These are phyloP conservation scores for Euphorbia lathyris DNA, from an alignment of 345 rosid species.

Conservation along the genomic window DNA sequence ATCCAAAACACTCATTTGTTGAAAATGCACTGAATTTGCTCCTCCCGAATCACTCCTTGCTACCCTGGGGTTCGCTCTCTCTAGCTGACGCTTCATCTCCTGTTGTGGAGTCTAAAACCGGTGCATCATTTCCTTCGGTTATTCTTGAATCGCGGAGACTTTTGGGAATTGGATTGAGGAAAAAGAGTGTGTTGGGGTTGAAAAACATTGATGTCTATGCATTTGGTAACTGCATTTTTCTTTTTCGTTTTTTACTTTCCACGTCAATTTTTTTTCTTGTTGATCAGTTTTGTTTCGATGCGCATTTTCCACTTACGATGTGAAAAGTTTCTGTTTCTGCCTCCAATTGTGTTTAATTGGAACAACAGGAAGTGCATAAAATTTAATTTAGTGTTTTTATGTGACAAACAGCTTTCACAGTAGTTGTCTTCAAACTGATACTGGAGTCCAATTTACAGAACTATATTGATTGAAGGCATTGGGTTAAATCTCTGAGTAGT, in stretches of 20 bases:
- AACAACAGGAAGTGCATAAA: no score
- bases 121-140: constrained; percentile 58
- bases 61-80: constrained; percentile 62
- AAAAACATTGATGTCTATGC: constrained; percentile 87
- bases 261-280: no score
- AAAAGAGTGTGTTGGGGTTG: constrained; percentile 63
- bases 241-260: neutral
- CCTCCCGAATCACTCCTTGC: constrained; percentile 29
- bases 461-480: neutral
- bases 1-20: constrained; percentile 31
- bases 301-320: no score
- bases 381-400: no score
- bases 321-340: no score
- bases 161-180: constrained; percentile 78
- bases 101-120: constrained; percentile 58
- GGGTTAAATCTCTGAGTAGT: neutral
- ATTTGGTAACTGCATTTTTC: constrained; percentile 41
- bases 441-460: neutral
- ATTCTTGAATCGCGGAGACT: constrained; percentile 51
- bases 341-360: no score
- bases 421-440: neutral
- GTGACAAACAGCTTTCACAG: no score
- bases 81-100: constrained; percentile 56
- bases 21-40: constrained; percentile 35
- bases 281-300: no score